Evolutionary conservation across 495 filamentous ascomycete species (phyloP).

Genomic region (Hypoxylon trugodes): DNA sequence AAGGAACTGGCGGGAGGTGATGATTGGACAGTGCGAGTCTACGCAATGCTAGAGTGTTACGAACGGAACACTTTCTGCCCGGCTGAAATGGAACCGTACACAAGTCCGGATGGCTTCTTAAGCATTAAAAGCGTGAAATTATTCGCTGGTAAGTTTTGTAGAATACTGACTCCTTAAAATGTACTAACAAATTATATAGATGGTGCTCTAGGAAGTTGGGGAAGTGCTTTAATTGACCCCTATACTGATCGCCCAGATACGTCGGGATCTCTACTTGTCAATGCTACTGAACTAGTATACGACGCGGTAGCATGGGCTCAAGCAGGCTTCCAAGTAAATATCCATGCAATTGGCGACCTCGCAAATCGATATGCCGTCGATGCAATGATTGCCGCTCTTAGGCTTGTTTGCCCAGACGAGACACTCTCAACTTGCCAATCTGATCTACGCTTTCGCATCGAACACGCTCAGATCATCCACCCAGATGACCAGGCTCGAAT

Average conservation of each 20-base stretch:
- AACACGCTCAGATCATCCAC: slow-evolving; percentile 71
- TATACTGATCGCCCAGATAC: slow-evolving; percentile 66
- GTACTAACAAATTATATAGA: slow-evolving; percentile 53
- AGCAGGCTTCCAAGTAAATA: slow-evolving; percentile 65
- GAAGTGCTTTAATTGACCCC: slow-evolving; percentile 68
- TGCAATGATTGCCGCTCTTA: slow-evolving; percentile 58
- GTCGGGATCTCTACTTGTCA: slow-evolving; percentile 67
- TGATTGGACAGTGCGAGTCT: slow-evolving; percentile 64
- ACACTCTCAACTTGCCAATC: slow-evolving; percentile 54
- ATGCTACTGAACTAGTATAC: slow-evolving; percentile 58
- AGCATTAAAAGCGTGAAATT: slow-evolving; percentile 65
- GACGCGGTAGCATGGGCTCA: slow-evolving; percentile 59
- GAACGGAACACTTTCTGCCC: slow-evolving; percentile 68
- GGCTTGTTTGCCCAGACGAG: slow-evolving; percentile 54
- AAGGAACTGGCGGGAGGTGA: slow-evolving; percentile 55
- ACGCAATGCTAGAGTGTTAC: slow-evolving; percentile 70
- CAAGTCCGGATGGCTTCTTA: slow-evolving; percentile 53
- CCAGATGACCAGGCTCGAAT: slow-evolving; percentile 66
- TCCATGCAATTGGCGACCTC: slow-evolving; percentile 71
- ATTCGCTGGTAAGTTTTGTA: slow-evolving; percentile 58
- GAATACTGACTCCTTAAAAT: not conserved
- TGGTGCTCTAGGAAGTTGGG: slow-evolving; percentile 71
- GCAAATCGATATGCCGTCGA: slow-evolving; percentile 67
- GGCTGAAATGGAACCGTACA: slow-evolving; percentile 49
- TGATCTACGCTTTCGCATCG: slow-evolving; percentile 65